Evolutionary conservation across 306 rosid species (phyloP).

Genomic region (Mimosa pudica): DNA sequence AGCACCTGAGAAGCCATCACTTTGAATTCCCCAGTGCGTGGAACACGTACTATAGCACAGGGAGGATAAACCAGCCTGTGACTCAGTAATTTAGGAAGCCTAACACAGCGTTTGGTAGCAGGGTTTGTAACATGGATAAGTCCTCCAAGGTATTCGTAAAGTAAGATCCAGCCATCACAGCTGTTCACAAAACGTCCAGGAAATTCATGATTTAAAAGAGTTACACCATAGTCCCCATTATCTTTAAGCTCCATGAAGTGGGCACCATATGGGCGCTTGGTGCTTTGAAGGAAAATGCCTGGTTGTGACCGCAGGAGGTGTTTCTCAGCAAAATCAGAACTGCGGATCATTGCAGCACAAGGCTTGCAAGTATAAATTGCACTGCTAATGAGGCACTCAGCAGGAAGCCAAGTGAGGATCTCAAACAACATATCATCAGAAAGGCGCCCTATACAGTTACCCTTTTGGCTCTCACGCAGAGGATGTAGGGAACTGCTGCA

Average conservation of each 20-base stretch:
- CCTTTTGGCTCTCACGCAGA: conserved; percentile 4
- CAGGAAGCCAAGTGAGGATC: conserved; percentile 30
- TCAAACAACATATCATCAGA: conserved; percentile 8
- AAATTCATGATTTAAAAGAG: not conserved
- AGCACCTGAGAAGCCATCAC: conserved; percentile 25
- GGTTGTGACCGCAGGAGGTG: conserved; percentile 17
- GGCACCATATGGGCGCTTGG: conserved; percentile 15
- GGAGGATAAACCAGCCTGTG: conserved; percentile 16
- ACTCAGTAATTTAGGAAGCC: conserved; percentile 9
- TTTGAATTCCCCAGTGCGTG: conserved; percentile 27
- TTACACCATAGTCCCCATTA: conserved; percentile 24
- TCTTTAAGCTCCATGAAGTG: conserved; percentile 29
- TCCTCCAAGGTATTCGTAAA: not conserved
- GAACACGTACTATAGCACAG: conserved; percentile 26
- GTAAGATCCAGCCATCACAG: conserved; percentile 22
- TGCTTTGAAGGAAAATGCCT: conserved; percentile 30
- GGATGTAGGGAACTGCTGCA: conserved; percentile 4
- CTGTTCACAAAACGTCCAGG: conserved; percentile 31
- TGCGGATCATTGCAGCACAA: conserved; percentile 24
- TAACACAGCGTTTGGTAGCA: not conserved
- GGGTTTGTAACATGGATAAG: conserved; percentile 20
- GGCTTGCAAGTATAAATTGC: conserved; percentile 26
- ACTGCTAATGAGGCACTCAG: conserved; percentile 10
- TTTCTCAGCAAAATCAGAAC: conserved; percentile 13
- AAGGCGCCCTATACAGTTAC: not conserved